A percentile compares a stretch with the other conserved stretches of the same genome.
Conservation (phyloP, 768 basidiomycete genomes). For the Leccinum longicurvipes region DNA sequence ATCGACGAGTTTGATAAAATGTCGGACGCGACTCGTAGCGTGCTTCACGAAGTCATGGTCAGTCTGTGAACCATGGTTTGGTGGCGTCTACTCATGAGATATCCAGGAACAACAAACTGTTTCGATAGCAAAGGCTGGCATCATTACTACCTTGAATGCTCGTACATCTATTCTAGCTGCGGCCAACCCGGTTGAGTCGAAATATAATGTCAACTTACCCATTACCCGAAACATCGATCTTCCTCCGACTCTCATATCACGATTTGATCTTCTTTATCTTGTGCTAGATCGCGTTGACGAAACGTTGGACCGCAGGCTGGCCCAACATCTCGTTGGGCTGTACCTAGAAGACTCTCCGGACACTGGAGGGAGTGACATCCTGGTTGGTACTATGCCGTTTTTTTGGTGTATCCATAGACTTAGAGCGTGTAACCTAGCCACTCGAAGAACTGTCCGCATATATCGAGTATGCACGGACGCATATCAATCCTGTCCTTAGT, state of each 20-base stretch:
- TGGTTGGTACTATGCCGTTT: conserved; percentile 49
- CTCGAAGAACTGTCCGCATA: conserved; percentile 89
- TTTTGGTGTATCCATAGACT: not conserved
- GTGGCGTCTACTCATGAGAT: not conserved
- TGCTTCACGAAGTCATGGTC: conserved; percentile 98
- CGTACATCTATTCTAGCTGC: conserved; percentile 98
- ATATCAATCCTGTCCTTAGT: conserved; percentile 81
- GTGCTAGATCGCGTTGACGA: conserved; percentile 96
- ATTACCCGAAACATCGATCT: conserved; percentile 96
- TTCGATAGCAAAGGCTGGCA: conserved; percentile 97
- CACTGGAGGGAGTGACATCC: conserved; percentile 57
- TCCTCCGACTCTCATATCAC: conserved; percentile 95
- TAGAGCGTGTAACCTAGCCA: conserved; percentile 49
- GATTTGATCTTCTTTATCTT: conserved; percentile 95
- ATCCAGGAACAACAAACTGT: conserved; percentile 98
- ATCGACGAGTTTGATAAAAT: conserved; percentile 99
- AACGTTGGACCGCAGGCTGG: conserved; percentile 75
- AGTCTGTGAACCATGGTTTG: conserved; percentile 13
- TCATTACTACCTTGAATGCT: conserved; percentile 97
- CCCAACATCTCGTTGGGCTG: conserved; percentile 88
- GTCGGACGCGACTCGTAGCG: conserved; percentile 95
- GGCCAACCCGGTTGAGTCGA: conserved; percentile 94
- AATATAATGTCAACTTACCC: conserved; percentile 88
- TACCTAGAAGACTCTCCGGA: conserved; percentile 88
- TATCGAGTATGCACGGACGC: conserved; percentile 87